phyloP scores from a whole-genome alignment of 2,329 filamentous ascomycete genomes.

The Penicillium aurantiogriseum region DNA sequence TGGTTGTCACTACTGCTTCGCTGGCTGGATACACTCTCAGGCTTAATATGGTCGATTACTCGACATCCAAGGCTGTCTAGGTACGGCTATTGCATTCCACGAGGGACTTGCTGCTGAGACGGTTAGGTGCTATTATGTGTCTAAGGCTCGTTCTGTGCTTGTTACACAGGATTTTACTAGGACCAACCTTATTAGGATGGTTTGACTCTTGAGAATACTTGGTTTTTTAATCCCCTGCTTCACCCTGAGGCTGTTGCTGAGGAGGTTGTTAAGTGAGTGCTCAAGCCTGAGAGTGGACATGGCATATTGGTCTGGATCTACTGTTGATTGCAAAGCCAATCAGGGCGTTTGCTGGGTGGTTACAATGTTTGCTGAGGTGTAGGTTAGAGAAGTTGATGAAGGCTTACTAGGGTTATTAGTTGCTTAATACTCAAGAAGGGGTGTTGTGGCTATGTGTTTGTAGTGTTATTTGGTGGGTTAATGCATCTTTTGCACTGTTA shows the following conservation, averaged over 20 bases:
- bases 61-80: conserved; percentile 61
- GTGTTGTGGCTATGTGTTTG: neutral
- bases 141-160: conserved; percentile 61
- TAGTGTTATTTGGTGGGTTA: neutral
- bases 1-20: conserved; percentile 68
- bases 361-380: conserved; percentile 54
- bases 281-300: conserved; percentile 58
- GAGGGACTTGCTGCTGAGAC: conserved; percentile 63
- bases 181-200: conserved; percentile 59
- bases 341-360: conserved; percentile 62
- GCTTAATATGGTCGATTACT: conserved; percentile 67
- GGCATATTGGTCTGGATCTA: conserved; percentile 50
- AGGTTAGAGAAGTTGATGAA: conserved; percentile 31
- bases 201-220: conserved; percentile 52
- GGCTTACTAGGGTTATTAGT: conserved; percentile 5
- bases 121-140: conserved; percentile 59
- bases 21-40: conserved; percentile 61
- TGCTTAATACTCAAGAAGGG: neutral
- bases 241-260: conserved; percentile 64
- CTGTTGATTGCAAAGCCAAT: conserved; percentile 43
- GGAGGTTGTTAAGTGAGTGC: conserved; percentile 59
- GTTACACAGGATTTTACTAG: conserved; percentile 64
- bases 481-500: neutral
- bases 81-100: conserved; percentile 60
- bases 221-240: conserved; percentile 55